phyloP scores from a whole-genome alignment of 192 early-diverging fungal species.

The Oehlia diaphana region DNA sequence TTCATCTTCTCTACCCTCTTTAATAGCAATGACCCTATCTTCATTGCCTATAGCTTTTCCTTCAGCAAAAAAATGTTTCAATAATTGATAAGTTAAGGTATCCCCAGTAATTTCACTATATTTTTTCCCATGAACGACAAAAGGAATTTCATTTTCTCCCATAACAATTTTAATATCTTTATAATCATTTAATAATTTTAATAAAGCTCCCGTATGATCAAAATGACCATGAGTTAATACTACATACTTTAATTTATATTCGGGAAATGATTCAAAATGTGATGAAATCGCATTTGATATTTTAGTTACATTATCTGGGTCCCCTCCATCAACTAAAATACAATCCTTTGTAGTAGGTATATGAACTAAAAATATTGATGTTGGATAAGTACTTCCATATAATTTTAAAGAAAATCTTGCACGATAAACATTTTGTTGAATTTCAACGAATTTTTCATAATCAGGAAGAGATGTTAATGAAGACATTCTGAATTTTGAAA shows the following conservation, averaged over 20 bases:
- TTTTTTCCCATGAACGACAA: slow-evolving; percentile 32
- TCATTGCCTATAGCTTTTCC: slow-evolving; percentile 30
- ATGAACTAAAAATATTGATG: not conserved
- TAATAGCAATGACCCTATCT: slow-evolving; percentile 28
- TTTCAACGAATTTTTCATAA: slow-evolving; percentile 2
- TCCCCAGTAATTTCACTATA: slow-evolving; percentile 28
- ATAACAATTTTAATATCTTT: slow-evolving; percentile 36
- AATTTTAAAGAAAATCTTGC: slow-evolving; percentile 2
- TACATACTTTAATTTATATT: slow-evolving; percentile 37
- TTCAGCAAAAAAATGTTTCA: slow-evolving; percentile 31
- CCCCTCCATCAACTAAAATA: slow-evolving; percentile 37
- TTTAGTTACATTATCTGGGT: slow-evolving; percentile 29
- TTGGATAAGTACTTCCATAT: not conserved
- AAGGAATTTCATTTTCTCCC: slow-evolving; percentile 36
- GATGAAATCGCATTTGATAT: slow-evolving; percentile 33
- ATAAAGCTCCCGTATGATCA: slow-evolving; percentile 39
- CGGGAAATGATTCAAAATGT: slow-evolving; percentile 31
- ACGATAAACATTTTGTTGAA: slow-evolving; percentile 2
- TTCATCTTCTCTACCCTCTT: slow-evolving; percentile 34
- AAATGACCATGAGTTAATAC: slow-evolving; percentile 41
- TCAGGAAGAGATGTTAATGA: slow-evolving; percentile 4
- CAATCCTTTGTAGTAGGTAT: slow-evolving; percentile 16
- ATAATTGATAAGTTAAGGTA: slow-evolving; percentile 33
- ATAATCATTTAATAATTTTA: slow-evolving; percentile 37
- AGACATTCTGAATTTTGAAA: not conserved